These are phyloP conservation scores for Kingdonia uniflora DNA, from an alignment of 164 flowering plant species.

Conservation along the genomic window DNA sequence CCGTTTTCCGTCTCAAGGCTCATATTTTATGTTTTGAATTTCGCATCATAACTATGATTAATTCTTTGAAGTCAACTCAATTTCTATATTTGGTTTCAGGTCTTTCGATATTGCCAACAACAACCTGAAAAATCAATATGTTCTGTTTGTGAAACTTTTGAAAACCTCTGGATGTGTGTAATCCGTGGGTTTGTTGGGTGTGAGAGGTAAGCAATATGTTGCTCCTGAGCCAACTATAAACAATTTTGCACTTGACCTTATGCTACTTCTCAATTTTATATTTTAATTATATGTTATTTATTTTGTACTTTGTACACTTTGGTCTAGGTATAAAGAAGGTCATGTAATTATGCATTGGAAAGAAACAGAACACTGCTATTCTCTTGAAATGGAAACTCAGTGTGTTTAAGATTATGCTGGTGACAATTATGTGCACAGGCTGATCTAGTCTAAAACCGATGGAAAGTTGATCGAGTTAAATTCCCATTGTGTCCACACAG, in stretches of 20 bases:
- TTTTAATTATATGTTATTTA: neutral
- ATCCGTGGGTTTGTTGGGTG: slow-evolving; percentile 96
- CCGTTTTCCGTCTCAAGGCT: no score
- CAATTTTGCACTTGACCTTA: neutral
- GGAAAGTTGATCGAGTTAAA: slow-evolving; percentile 88
- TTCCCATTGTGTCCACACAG: slow-evolving; percentile 38
- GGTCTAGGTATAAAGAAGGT: slow-evolving; percentile 69
- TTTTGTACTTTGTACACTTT: slow-evolving; percentile 7
- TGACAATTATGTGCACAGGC: slow-evolving; percentile 89
- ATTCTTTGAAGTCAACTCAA: neutral
- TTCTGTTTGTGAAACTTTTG: slow-evolving; percentile 76
- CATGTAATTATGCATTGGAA: slow-evolving; percentile 91
- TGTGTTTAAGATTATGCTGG: slow-evolving; percentile 97
- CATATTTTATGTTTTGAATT: no score
- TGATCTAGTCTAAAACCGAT: slow-evolving; percentile 96
- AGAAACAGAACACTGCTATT: slow-evolving; percentile 92
- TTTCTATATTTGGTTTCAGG: slow-evolving; percentile 33
- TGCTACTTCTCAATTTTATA: neutral
- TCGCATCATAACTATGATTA: no score
- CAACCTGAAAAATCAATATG: slow-evolving; percentile 92
- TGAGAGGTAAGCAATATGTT: slow-evolving; percentile 53
- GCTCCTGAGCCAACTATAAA: neutral
- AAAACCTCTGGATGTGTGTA: slow-evolving; percentile 93
- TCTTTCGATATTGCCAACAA: slow-evolving; percentile 93
- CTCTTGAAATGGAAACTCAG: slow-evolving; percentile 88